These are phyloP conservation scores for Fraxinus paxiana DNA, from an alignment of 305 asterid species.

Conservation along the genomic window DNA sequence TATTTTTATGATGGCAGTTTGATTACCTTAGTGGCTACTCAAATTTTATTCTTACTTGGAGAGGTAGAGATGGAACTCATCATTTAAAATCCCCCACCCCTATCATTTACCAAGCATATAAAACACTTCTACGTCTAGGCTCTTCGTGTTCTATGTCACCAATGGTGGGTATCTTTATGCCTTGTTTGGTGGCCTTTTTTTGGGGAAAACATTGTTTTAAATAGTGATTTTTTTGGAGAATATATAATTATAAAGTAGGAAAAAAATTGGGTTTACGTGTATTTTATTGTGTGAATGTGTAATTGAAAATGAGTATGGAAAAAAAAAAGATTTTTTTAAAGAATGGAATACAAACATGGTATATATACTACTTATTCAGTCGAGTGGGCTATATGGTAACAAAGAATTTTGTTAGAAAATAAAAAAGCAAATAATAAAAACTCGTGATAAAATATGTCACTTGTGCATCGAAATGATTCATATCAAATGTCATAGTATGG, in stretches of 20 bases:
- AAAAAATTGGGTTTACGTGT: too few relatives aligned
- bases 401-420: too few relatives aligned
- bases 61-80: background rate
- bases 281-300: too few relatives aligned
- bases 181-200: too few relatives aligned
- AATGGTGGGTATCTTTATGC: background rate
- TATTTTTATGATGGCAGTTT: background rate
- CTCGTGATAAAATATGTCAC: background rate
- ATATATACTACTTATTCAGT: background rate
- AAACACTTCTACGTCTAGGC: background rate
- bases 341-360: too few relatives aligned
- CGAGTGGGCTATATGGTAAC: background rate
- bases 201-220: too few relatives aligned
- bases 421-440: background rate
- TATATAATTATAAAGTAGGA: too few relatives aligned
- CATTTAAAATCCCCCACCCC: background rate
- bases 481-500: background rate
- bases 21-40: constrained; percentile 1
- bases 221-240: too few relatives aligned
- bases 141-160: background rate
- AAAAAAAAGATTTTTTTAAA: too few relatives aligned
- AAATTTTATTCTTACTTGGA: background rate
- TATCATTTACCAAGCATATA: background rate
- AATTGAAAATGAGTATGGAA: too few relatives aligned
- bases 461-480: background rate